These are phyloP conservation scores for Diplogelasinospora grovesii DNA, from an alignment of 495 filamentous ascomycete genomes.

Conservation along the genomic window DNA sequence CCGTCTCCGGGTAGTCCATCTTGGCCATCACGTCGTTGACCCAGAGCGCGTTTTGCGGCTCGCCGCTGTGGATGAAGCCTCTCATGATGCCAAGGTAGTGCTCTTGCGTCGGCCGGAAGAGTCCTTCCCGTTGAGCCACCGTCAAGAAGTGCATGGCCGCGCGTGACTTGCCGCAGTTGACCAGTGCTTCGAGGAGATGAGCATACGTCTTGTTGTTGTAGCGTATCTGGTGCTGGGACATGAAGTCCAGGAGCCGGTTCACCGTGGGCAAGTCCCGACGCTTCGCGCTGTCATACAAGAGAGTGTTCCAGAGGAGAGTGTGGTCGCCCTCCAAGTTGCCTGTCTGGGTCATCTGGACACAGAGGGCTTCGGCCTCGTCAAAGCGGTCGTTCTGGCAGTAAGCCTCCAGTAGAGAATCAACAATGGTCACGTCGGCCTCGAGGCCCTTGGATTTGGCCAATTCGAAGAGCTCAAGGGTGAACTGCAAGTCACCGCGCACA, in stretches of 20 bases:
- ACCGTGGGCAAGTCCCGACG: slow-evolving; percentile 56
- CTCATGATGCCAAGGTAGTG: slow-evolving; percentile 43
- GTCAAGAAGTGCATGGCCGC: slow-evolving; percentile 61
- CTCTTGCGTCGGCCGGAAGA: slow-evolving; percentile 53
- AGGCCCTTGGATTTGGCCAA: slow-evolving; percentile 42
- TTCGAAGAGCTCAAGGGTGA: slow-evolving; percentile 54
- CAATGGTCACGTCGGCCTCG: slow-evolving; percentile 41
- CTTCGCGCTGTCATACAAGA: slow-evolving; percentile 62
- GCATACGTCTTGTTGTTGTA: slow-evolving; percentile 67
- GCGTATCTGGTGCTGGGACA: slow-evolving; percentile 51
- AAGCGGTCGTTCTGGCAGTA: slow-evolving; percentile 59
- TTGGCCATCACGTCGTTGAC: slow-evolving; percentile 30
- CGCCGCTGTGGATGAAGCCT: slow-evolving; percentile 28
- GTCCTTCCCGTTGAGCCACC: slow-evolving; percentile 48
- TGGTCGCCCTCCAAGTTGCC: slow-evolving; percentile 30
- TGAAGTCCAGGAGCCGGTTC: slow-evolving; percentile 53
- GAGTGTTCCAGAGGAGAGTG: slow-evolving; percentile 69
- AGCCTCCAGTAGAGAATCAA: slow-evolving; percentile 58
- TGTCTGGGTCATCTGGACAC: slow-evolving; percentile 33
- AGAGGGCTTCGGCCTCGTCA: slow-evolving; percentile 55
- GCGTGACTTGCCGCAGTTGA: slow-evolving; percentile 51
- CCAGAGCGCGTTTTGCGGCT: slow-evolving; percentile 24
- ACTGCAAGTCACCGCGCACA: slow-evolving; percentile 66
- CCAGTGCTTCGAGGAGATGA: slow-evolving; percentile 64
- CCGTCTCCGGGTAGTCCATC: slow-evolving; percentile 22